Evolutionary conservation across 106 monocot species (phyloP).

Genomic region (Agapanthus africanus): DNA sequence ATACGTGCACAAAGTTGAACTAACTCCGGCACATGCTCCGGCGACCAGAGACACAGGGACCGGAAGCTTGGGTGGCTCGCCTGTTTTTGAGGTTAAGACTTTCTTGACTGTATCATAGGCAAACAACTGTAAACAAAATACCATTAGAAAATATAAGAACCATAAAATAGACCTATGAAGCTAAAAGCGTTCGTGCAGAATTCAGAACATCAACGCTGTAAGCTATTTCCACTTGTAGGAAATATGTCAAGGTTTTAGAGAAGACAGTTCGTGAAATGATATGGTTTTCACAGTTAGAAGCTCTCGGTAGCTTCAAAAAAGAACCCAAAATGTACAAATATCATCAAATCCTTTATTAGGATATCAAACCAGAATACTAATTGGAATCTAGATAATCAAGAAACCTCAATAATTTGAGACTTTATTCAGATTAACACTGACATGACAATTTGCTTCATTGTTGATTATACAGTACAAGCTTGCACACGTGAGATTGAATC

Average conservation of each 20-base stretch:
- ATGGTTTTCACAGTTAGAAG: not conserved
- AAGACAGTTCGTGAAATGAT: not conserved
- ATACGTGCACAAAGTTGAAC: slow-evolving; percentile 81
- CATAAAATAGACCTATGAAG: not conserved
- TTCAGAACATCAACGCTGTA: not conserved
- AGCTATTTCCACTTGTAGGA: not conserved
- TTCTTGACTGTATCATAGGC: slow-evolving; percentile 87
- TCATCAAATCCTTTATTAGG: not conserved
- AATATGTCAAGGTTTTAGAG: not conserved
- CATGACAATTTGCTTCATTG: not conserved
- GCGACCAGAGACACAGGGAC: slow-evolving; percentile 71
- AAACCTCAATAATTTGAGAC: not conserved
- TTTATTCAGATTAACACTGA: not conserved
- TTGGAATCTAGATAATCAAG: no score
- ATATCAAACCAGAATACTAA: not conserved
- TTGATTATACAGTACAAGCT: not conserved
- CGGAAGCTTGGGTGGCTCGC: slow-evolving; percentile 49
- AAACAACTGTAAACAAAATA: slow-evolving; percentile 57
- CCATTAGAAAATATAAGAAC: not conserved
- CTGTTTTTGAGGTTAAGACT: slow-evolving; percentile 42
- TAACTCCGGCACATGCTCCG: slow-evolving; percentile 89
- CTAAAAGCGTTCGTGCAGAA: not conserved
- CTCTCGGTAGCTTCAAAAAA: not conserved
- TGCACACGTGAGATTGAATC: not conserved
- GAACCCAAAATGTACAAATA: not conserved